phyloP scores from a whole-genome alignment of 2,329 filamentous ascomycete genomes.

The Metarhizium album region DNA sequence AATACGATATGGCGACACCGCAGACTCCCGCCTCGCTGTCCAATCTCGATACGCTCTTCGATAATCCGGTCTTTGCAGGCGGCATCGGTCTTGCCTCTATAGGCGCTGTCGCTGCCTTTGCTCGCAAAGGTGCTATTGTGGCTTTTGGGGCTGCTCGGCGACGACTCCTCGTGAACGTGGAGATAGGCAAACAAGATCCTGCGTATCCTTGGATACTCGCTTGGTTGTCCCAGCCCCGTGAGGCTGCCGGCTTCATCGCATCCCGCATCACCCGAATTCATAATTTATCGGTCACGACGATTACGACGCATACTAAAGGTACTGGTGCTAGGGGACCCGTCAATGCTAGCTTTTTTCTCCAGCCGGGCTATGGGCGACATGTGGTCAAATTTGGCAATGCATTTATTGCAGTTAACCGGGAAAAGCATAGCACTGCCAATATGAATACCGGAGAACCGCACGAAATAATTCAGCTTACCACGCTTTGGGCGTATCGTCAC shows the following conservation, averaged over 20 bases:
- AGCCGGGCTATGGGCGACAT: constrained; percentile 84
- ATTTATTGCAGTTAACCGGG: constrained; percentile 76
- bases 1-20: constrained; percentile 20
- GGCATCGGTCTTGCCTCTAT: constrained; percentile 87
- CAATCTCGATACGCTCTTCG: constrained; percentile 47
- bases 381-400: constrained; percentile 78
- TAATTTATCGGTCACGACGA: constrained; percentile 46
- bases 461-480: constrained; percentile 87
- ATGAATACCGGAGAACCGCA: constrained; percentile 79
- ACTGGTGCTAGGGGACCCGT: constrained; percentile 52
- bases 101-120: constrained; percentile 70
- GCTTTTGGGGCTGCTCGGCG: constrained; percentile 66
- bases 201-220: constrained; percentile 91
- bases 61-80: constrained; percentile 54
- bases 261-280: constrained; percentile 49
- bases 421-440: constrained; percentile 76
- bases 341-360: constrained; percentile 73
- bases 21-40: constrained; percentile 24
- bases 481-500: constrained; percentile 78
- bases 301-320: constrained; percentile 48
- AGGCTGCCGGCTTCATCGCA: constrained; percentile 47
- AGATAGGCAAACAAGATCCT: constrained; percentile 88
- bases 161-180: constrained; percentile 85
- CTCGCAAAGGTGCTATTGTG: constrained; percentile 63
- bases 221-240: constrained; percentile 82